phyloP scores from a whole-genome alignment of 352 stramenopile genomes.

The Globisporangium yorkense region DNA sequence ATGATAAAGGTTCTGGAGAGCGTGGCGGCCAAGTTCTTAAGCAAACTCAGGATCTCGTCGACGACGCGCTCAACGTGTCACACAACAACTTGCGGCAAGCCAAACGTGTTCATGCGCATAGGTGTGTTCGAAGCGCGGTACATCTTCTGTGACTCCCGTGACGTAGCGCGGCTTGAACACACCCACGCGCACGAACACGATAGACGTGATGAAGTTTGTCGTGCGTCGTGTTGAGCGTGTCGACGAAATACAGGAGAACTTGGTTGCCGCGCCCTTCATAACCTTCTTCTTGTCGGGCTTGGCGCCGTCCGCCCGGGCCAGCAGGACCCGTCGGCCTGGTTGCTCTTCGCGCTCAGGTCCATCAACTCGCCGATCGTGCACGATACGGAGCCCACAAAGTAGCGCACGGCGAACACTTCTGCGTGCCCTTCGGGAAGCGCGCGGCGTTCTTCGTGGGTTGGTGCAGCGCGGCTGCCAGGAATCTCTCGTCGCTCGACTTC shows the following conservation, averaged over 20 bases:
- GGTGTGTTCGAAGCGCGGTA: no score
- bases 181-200: conserved; percentile 65
- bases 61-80: no score
- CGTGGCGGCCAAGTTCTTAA: no score
- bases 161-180: conserved; percentile 70
- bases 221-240: conserved; percentile 66
- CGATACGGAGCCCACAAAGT: conserved; percentile 86
- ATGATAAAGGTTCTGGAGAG: no score
- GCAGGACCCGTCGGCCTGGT: conserved; percentile 9
- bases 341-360: conserved; percentile 63
- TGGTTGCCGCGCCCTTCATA: conserved; percentile 55
- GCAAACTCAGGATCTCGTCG: no score
- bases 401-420: conserved; percentile 86
- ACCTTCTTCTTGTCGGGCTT: conserved; percentile 72
- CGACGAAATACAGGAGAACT: conserved; percentile 74
- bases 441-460: conserved; percentile 78
- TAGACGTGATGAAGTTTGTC: conserved; percentile 89
- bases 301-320: background rate
- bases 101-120: no score
- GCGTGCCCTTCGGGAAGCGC: conserved; percentile 85
- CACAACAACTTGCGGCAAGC: no score
- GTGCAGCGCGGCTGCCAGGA: conserved; percentile 68
- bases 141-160: no score
- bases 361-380: conserved; percentile 89
- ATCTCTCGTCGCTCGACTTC: conserved; percentile 87